Base-by-base conservation (phyloP, 495 filamentous ascomycete genomes). In the Aspergillus coremiiformis region DNA sequence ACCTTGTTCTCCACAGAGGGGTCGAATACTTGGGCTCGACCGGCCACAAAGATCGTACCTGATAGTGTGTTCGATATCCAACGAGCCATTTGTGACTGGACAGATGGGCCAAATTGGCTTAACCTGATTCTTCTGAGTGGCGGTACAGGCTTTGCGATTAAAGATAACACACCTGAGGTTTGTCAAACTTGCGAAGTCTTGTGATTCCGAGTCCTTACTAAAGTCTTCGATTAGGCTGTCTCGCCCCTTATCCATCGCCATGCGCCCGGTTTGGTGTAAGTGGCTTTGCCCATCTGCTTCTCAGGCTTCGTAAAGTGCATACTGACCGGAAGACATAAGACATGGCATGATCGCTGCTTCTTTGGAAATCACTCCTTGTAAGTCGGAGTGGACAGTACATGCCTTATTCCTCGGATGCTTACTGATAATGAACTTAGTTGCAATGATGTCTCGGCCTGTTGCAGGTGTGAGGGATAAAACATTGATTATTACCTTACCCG, bases 381-480 rank as follows among this genome's bases (percentile, higher is more conserved):
- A 74, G 86, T 73, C 55, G 45, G 51, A 47, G 55, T 26, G 35
- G 5, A 52, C 37, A n/a, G n/a, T n/a, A n/a, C n/a, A n/a, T 26
- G 32, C 17, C 19, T 26, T 12, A 53, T 26, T 60, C 53, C 47
- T 56, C 50, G 56, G 53, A 50, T 60, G 14, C 41, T 47, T 45
- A 52, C 60, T 60, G 45, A 60, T 42, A 49, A 56, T 37, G 26
- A 43, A 39, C 14, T 5, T 55, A 95, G 89, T 97, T 71, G 94
- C 92, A n/a, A 83, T 95, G 72, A 97, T 97, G 93, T 86, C 93
- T 49, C 81, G 93, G 49, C 91, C 93, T 12, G 87, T 96, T 46
- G 94, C 94, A 44, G 93, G 93, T 9, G 84, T 94, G 10, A 78
- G 93, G 26, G 83, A 90, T 54, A 84, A 83, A 54, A 84, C 90